Conservation (phyloP, 192 early-diverging fungal genomes). For the Coemansia pectinata region DNA sequence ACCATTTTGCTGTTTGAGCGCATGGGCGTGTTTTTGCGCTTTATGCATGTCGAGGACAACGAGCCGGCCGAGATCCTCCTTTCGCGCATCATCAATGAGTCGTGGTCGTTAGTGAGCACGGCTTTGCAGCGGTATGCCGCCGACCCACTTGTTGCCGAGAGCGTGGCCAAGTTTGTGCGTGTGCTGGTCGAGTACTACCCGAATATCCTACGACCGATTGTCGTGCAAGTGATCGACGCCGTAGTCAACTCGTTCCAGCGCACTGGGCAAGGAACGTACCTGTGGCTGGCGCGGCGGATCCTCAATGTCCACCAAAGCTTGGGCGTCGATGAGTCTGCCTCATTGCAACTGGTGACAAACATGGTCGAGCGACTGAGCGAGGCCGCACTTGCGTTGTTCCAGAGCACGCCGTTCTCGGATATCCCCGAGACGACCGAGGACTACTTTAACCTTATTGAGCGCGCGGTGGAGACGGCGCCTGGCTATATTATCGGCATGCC, state of each 20-base stretch:
- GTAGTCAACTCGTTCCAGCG: constrained; percentile 68
- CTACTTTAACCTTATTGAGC: constrained; percentile 46
- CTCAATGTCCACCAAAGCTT: constrained; percentile 65
- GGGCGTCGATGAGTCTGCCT: constrained; percentile 34
- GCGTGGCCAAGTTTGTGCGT: constrained; percentile 45
- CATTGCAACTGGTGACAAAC: constrained; percentile 54
- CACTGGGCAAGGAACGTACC: constrained; percentile 65
- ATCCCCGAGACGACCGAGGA: constrained; percentile 50
- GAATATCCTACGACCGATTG: constrained; percentile 18
- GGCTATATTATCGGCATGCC: constrained; percentile 21
- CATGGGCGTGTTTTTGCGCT: constrained; percentile 48
- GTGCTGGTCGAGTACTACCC: constrained; percentile 40
- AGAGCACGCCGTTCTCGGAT: constrained; percentile 40
- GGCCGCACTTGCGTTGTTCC: constrained; percentile 65
- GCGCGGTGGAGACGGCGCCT: constrained; percentile 38
- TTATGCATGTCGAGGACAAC: constrained; percentile 33
- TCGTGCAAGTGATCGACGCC: constrained; percentile 46
- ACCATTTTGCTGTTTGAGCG: constrained; percentile 44
- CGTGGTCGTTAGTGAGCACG: constrained; percentile 31
- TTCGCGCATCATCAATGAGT: constrained; percentile 32
- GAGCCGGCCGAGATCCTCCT: constrained; percentile 30
- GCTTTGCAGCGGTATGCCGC: constrained; percentile 30
- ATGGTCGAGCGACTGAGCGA: constrained; percentile 68
- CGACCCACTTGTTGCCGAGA: constrained; percentile 38
- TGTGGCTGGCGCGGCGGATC: constrained; percentile 78